These are phyloP conservation scores for Mycena sanguinolenta DNA, from an alignment of 768 basidiomycete species.

Conservation along the genomic window DNA sequence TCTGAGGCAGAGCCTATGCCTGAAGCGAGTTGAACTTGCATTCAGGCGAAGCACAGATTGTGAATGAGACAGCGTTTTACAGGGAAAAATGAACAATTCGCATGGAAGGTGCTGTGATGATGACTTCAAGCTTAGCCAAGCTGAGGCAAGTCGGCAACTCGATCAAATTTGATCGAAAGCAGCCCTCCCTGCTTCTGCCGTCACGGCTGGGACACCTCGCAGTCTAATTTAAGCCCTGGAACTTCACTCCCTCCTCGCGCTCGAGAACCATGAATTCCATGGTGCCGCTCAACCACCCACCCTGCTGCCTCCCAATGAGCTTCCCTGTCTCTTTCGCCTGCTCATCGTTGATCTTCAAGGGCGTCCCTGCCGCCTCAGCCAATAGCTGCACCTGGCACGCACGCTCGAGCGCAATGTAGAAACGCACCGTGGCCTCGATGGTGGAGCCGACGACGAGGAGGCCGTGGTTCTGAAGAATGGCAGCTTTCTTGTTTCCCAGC, in stretches of 20 bases:
- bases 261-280: conserved; percentile 55
- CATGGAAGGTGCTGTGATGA: too few species aligned
- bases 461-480: conserved; percentile 60
- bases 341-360: conserved; percentile 43
- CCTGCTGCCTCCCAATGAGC: conserved; percentile 42
- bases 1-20: too few species aligned
- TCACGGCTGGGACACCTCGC: too few species aligned
- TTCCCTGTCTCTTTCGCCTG: conserved; percentile 44
- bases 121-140: too few species aligned
- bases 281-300: conserved; percentile 55
- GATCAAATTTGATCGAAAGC: too few species aligned
- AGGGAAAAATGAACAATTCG: too few species aligned
- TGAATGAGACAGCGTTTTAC: too few species aligned
- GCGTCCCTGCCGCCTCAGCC: conserved; percentile 55
- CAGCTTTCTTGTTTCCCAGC: conserved; percentile 56
- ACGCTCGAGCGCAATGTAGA: conserved; percentile 58
- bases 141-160: too few species aligned
- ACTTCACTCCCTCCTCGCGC: conserved; percentile 47
- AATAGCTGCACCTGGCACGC: conserved; percentile 63
- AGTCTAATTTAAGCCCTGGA: neutral
- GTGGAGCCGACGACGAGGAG: conserved; percentile 55
- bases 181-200: too few species aligned
- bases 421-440: conserved; percentile 58
- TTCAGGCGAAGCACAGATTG: too few species aligned
- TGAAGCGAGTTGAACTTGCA: too few species aligned